Base-by-base conservation (phyloP, 768 basidiomycete species). In the Xerocomus brunneocitrinus region DNA sequence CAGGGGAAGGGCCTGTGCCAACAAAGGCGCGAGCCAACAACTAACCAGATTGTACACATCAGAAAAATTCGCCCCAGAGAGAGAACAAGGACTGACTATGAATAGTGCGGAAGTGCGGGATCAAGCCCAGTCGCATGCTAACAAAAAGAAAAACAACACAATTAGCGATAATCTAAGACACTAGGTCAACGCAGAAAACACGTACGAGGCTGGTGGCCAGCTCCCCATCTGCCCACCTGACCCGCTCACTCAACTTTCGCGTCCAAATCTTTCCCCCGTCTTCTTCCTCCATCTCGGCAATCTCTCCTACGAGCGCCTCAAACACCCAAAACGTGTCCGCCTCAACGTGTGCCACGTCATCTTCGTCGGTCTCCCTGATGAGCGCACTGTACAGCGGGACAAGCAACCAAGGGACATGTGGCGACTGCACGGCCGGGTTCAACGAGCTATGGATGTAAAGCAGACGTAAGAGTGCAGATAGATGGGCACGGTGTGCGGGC, bases 271-370 rank as follows among this genome's bases (percentile, higher is more conserved):
- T 77, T 7, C 79, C 80, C 14, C 79, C 79, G 28, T 84, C 83
- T 53, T 84, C 82, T 48, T 85, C 85, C 54, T 85, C 84, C n/a
- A 91, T 65, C 47, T 88, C 89, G 1, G 80, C 74, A 46, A 91
- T 80, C 61, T 91, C 89, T 27, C 83, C 81, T 0, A 89, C 71
- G 59, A 91, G 74, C 0, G 82, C 78, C 65, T 90, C 87, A 51
- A 91, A 86, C 5, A 90, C 61, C 89, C 89, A 91, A 65, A 91
- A 91, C 0, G 84, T 78, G 61, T 91, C 89, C 2, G 89, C 89
- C 66, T 91, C 89, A 5, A 77, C 78, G 64, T 90, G 87, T 0
- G 79, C 75, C 9, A 79, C 65, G 40, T 87, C 84, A 50, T 80
- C 77, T 0, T 76, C 67, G 16, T 87, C 79, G 1, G 82, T 73